phyloP scores from a whole-genome alignment of 148 eudicot genomes.

The Camellia lanceoleosa region DNA sequence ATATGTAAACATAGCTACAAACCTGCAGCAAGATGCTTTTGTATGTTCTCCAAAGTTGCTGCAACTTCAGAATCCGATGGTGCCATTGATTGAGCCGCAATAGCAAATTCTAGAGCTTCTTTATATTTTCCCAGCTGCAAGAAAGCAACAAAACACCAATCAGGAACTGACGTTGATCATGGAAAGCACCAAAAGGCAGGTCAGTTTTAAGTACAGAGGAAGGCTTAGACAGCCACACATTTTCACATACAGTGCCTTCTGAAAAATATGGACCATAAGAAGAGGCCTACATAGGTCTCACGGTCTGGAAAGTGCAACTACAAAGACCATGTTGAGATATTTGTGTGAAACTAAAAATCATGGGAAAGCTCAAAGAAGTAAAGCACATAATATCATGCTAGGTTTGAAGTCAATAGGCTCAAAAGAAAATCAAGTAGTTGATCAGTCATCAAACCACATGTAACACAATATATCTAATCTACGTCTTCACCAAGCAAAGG shows the following conservation, averaged over 20 bases:
- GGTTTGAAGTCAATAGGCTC: neutral
- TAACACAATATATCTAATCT: neutral
- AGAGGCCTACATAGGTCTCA: neutral
- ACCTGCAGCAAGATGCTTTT: slow-evolving; percentile 75
- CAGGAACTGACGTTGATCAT: slow-evolving; percentile 1
- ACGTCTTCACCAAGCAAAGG: slow-evolving; percentile 9
- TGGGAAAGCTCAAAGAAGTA: neutral
- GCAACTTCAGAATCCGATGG: slow-evolving; percentile 62
- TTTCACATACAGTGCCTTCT: neutral
- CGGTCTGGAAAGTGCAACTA: neutral
- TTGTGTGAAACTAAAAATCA: neutral
- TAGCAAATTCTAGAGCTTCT: slow-evolving; percentile 88
- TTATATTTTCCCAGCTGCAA: slow-evolving; percentile 76
- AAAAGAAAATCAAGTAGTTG: neutral
- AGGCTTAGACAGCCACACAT: neutral
- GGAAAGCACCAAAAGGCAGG: neutral
- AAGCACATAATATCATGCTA: too few species aligned
- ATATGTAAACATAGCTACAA: neutral
- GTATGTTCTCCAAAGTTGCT: slow-evolving; percentile 63
- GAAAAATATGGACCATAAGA: neutral
- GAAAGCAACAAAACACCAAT: slow-evolving; percentile 22
- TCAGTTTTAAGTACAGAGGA: neutral
- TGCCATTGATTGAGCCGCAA: slow-evolving; percentile 68
- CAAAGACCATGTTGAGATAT: neutral
- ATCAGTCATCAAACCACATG: slow-evolving; percentile 11